These are phyloP conservation scores for Eudorina sp. DNA, from an alignment of 139 green algal species.

Conservation along the genomic window DNA sequence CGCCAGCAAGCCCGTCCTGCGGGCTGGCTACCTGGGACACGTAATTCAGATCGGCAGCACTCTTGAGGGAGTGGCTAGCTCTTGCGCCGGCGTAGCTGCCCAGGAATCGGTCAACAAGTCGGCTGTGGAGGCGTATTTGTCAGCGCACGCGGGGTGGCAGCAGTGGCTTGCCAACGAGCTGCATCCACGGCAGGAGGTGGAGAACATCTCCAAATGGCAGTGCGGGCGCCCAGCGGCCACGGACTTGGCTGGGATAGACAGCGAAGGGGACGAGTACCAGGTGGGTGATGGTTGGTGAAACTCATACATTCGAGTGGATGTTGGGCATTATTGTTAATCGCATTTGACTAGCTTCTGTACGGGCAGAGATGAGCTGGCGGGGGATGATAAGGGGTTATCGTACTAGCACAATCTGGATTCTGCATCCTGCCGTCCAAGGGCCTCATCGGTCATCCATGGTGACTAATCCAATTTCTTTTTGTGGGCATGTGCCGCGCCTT, in stretches of 20 bases:
- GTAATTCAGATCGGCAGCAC: conserved; percentile 83
- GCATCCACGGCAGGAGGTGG: conserved; percentile 59
- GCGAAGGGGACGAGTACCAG: conserved; percentile 71
- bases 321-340: too few relatives aligned
- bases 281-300: conserved; percentile 51
- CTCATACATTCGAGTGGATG: background rate
- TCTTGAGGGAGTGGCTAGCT: conserved; percentile 40
- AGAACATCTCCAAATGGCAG: conserved; percentile 75
- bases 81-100: conserved; percentile 20
- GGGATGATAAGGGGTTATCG: too few relatives aligned
- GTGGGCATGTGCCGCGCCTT: too few relatives aligned
- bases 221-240: conserved; percentile 72
- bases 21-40: conserved; percentile 89
- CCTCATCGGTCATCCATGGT: too few relatives aligned
- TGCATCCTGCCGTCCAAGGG: too few relatives aligned
- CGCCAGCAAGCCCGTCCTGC: conserved; percentile 60
- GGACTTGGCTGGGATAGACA: conserved; percentile 64
- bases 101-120: conserved; percentile 24
- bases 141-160: conserved; percentile 63
- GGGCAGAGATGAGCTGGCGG: too few relatives aligned
- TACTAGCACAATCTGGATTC: too few relatives aligned
- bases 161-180: conserved; percentile 62
- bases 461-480: too few relatives aligned
- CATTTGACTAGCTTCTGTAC: too few relatives aligned
- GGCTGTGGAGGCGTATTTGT: conserved; percentile 58